Conservation (phyloP, 192 early-diverging fungal genomes). For the Linnemannia hyalina region DNA sequence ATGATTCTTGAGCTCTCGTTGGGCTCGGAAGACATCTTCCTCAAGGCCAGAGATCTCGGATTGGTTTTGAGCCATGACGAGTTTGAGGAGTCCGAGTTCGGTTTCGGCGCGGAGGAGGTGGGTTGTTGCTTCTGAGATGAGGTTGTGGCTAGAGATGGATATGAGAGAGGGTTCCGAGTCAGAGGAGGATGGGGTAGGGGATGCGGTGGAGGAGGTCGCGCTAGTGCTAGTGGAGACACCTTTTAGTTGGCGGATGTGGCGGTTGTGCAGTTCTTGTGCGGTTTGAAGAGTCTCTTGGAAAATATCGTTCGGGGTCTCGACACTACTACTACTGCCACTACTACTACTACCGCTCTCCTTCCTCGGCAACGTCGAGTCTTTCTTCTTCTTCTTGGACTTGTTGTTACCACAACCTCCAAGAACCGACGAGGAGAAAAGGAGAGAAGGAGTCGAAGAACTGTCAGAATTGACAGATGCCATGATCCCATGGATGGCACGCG, state of each 20-base stretch:
- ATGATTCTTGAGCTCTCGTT: conserved; percentile 20
- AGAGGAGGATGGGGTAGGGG: not conserved
- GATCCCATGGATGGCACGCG: conserved; percentile 16
- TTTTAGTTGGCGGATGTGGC: not conserved
- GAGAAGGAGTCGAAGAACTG: not conserved
- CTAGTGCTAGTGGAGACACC: not conserved
- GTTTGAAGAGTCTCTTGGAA: not conserved
- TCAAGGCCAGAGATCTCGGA: conserved; percentile 31
- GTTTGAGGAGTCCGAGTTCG: conserved; percentile 27
- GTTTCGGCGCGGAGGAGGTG: conserved; percentile 39
- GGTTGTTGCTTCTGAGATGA: conserved; percentile 20
- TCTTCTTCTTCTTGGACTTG: conserved; percentile 1
- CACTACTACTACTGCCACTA: not conserved
- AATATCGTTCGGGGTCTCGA: not conserved
- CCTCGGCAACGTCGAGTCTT: not conserved
- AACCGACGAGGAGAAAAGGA: not conserved
- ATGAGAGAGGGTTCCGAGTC: not conserved
- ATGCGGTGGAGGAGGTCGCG: not conserved
- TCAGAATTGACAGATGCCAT: conserved; percentile 2
- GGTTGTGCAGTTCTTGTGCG: not conserved
- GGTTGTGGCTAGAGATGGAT: not conserved
- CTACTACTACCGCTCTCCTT: not conserved
- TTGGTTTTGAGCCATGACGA: conserved; percentile 46
- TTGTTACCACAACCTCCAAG: not conserved
- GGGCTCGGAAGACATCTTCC: conserved; percentile 35